These are phyloP conservation scores for Cadophora sp. DNA, from an alignment of 2,329 filamentous ascomycete genomes.

Conservation along the genomic window DNA sequence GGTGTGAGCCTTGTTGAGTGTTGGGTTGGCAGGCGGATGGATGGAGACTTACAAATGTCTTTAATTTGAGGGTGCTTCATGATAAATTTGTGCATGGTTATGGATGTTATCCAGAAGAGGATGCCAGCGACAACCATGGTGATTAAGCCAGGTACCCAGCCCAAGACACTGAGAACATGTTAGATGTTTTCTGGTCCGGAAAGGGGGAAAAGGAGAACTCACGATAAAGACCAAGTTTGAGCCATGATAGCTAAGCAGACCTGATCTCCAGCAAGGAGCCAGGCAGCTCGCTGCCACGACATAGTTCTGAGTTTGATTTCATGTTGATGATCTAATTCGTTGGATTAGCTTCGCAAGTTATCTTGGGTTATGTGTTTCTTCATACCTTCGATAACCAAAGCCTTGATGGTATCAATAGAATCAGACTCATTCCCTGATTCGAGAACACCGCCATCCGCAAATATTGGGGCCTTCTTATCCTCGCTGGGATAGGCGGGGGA, in stretches of 20 bases:
- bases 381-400: conserved; percentile 42
- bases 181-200: neutral
- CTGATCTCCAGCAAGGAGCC: conserved; percentile 55
- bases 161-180: conserved; percentile 46
- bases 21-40: neutral
- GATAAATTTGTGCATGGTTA: conserved; percentile 59
- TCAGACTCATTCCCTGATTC: conserved; percentile 14
- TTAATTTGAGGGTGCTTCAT: conserved; percentile 58
- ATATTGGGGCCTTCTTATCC: conserved; percentile 10
- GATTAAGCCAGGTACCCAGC: conserved; percentile 54
- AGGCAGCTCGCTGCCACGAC: conserved; percentile 59
- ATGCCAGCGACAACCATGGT: conserved; percentile 53
- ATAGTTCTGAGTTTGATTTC: conserved; percentile 60
- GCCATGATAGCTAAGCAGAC: conserved; percentile 59
- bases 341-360: neutral
- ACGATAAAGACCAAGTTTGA: conserved; percentile 57
- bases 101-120: conserved; percentile 56
- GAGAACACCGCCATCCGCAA: neutral
- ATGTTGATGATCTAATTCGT: conserved; percentile 50
- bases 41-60: conserved; percentile 51
- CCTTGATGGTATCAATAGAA: conserved; percentile 40
- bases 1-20: neutral
- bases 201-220: conserved; percentile 31
- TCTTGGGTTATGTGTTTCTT: neutral
- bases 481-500: neutral